Base-by-base conservation (phyloP, 805 yeast species). In the Huiozyma naganishii region DNA sequence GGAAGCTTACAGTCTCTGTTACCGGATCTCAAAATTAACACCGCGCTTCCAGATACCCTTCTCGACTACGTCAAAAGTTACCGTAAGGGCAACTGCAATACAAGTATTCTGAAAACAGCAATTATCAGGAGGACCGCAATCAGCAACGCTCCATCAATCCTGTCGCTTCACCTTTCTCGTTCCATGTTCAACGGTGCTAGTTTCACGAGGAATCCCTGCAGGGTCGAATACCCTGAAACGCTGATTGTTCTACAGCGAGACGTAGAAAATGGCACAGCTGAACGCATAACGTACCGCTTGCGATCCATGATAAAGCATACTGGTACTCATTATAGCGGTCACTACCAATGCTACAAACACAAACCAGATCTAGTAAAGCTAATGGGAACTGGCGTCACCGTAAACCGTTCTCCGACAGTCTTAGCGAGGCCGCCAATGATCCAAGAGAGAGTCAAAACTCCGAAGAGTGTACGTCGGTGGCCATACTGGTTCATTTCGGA, bases 401-500 rank as follows among this genome's bases (percentile, higher is more conserved):
- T 65, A 8, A 56, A 59, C 41, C 44, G 61, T 9, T 54, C 64
- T 1, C 67, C 70, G 23, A 37, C 44, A 1, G 33, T 8, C n/a
- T 9, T 5, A 30, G n/a, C 33, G 33, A 30, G 9, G 11, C 9
- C 9, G 33, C 9, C n/a, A 30, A 30, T 30, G 4, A 30, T 30
- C 9, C n/a, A 30, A 30, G n/a, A 30, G 33, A 68, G 55, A 54
- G 60, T 70, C 61, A 79, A 74, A 54, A 79, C 73, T 52, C 64
- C 82, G 8, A 74, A 78, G 4, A 71, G 80, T 12, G 67, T 75
- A 12, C 55, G 70, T 3, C 77, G 76, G 45, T 64, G 72, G 37
- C 88, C 90, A 13, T 83, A 70, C 54, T 90, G 97, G 97, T 72
- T 84, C 49, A 76, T 89, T 32, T 85, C 94, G 48, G 97, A 92